Evolutionary conservation across 202 grass and related monocot species (phyloP).

Genomic region (Saccharum hybrid): DNA sequence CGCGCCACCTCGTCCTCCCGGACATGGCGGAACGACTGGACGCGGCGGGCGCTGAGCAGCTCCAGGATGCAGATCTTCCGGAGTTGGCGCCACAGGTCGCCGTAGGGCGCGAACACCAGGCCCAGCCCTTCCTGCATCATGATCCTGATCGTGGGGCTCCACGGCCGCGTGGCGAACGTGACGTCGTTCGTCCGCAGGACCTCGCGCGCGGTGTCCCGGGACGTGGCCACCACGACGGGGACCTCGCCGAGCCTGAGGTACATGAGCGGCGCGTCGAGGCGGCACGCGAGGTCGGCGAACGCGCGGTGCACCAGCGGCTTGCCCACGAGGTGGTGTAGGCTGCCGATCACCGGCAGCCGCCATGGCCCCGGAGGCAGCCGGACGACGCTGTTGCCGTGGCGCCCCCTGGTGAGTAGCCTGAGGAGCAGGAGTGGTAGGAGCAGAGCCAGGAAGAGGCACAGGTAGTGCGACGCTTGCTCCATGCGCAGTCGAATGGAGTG

Average conservation of each 20-base stretch:
- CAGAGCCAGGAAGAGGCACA: constrained; percentile 14
- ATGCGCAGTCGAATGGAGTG: background rate
- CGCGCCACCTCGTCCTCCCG: constrained; percentile 54
- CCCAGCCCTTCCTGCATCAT: constrained; percentile 39
- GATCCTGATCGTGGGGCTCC: constrained; percentile 30
- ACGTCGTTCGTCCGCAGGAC: constrained; percentile 51
- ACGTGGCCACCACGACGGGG: constrained; percentile 48
- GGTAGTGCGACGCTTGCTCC: constrained; percentile 19
- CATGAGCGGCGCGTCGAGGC: constrained; percentile 48
- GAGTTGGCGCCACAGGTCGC: constrained; percentile 53
- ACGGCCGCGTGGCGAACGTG: constrained; percentile 47
- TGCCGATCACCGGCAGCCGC: constrained; percentile 56
- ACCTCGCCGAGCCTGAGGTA: constrained; percentile 59
- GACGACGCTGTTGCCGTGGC: background rate
- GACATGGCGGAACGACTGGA: constrained; percentile 52
- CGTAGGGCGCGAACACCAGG: constrained; percentile 42
- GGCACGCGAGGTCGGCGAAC: constrained; percentile 46
- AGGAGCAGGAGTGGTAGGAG: constrained; percentile 34
- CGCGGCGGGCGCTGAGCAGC: constrained; percentile 58
- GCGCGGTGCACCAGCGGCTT: constrained; percentile 44
- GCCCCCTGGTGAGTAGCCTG: background rate
- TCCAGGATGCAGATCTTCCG: constrained; percentile 52
- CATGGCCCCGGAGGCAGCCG: constrained; percentile 51
- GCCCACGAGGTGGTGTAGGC: constrained; percentile 44
- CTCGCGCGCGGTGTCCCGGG: constrained; percentile 36